Percentiles rank a stretch among this genome's conserved stretches.
Conservation (phyloP, 202 grass and related monocot genomes). For the Schoenoplectus tabernaemontani region DNA sequence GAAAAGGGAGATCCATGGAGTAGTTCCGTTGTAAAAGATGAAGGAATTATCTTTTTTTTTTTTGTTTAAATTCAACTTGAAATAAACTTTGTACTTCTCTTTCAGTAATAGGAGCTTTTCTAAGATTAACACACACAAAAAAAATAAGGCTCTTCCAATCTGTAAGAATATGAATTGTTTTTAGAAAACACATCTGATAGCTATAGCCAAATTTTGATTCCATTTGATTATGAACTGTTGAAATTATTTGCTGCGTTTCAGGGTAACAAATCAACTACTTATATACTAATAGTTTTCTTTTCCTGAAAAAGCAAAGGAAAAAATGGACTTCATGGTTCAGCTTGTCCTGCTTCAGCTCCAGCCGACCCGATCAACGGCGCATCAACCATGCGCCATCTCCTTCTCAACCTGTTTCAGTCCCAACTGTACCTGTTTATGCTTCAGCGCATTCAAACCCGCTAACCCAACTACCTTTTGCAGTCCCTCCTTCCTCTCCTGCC, state of each 20-base stretch:
- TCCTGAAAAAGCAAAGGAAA: constrained; percentile 28
- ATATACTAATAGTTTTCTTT: neutral
- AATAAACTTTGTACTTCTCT: neutral
- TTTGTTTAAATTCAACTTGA: neutral
- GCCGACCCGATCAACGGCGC: constrained; percentile 27
- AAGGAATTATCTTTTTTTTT: neutral
- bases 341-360: constrained; percentile 24
- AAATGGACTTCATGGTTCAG: constrained; percentile 40
- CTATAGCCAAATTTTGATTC: neutral
- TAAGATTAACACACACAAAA: too few relatives aligned
- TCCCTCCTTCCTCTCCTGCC: too few relatives aligned
- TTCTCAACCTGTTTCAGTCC: neutral
- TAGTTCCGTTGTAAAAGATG: neutral
- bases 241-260: neutral
- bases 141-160: too few relatives aligned
- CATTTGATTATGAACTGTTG: neutral
- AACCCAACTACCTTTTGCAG: constrained; percentile 36
- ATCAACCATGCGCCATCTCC: constrained; percentile 19
- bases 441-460: constrained; percentile 19
- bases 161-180: too few relatives aligned
- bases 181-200: too few relatives aligned
- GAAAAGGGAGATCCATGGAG: too few relatives aligned
- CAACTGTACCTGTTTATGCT: constrained; percentile 12
- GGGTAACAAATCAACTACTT: neutral
- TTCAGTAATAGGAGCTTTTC: neutral